phyloP scores from a whole-genome alignment of 495 filamentous ascomycete species.

The Massariosphaeria phaeospora region DNA sequence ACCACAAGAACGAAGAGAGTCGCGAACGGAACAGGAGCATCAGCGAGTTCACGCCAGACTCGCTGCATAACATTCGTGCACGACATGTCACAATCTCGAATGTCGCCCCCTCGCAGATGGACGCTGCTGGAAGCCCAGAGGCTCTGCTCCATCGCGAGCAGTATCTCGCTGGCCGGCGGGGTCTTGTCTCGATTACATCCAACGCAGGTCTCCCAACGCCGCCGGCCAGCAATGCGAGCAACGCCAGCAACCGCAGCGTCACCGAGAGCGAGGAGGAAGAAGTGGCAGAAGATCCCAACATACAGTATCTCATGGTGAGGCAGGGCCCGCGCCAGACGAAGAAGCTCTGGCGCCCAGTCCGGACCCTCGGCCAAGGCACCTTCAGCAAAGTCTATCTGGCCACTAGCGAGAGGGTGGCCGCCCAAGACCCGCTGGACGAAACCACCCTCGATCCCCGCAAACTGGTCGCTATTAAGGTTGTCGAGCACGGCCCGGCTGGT shows the following conservation, averaged over 20 bases:
- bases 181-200: constrained; percentile 50
- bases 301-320: constrained; percentile 60
- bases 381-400: constrained; percentile 92
- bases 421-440: constrained; percentile 38
- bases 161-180: constrained; percentile 71
- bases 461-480: constrained; percentile 90
- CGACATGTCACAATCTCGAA: constrained; percentile 66
- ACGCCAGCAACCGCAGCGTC: constrained; percentile 50
- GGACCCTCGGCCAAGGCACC: constrained; percentile 81
- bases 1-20: constrained; percentile 40
- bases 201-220: constrained; percentile 55
- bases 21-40: constrained; percentile 70
- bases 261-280: constrained; percentile 48
- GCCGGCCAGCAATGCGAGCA: constrained; percentile 61
- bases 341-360: constrained; percentile 69
- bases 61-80: constrained; percentile 56
- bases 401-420: constrained; percentile 53
- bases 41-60: constrained; percentile 79
- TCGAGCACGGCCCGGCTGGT: constrained; percentile 88
- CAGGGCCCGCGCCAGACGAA: constrained; percentile 53
- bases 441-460: constrained; percentile 52
- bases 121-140: constrained; percentile 41
- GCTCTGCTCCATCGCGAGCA: constrained; percentile 66
- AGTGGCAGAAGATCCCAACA: constrained; percentile 44
- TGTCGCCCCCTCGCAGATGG: constrained; percentile 28